A percentile compares a stretch with the other conserved stretches of the same genome.
Evolutionary conservation across 129 eudicot genomes (phyloP).

Genomic region (Logfia minima): DNA sequence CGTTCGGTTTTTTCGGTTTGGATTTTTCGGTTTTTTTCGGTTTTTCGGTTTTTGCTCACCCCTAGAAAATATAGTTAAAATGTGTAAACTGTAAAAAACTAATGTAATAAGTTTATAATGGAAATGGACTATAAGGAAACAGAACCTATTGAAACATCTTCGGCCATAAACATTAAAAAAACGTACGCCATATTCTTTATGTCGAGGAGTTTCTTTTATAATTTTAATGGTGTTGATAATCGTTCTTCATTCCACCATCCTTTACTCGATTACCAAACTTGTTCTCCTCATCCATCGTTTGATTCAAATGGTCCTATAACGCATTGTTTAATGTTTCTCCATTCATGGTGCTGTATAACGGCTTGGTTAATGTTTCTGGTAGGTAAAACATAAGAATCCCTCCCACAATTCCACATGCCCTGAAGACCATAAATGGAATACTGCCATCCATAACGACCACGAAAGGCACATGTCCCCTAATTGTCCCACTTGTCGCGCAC

Average conservation of each 20-base stretch:
- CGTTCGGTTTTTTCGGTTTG: no score
- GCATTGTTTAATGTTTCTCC: conserved; percentile 47
- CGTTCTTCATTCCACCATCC: neutral
- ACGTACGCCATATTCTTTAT: no score
- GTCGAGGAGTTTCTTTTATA: neutral
- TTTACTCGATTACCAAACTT: neutral
- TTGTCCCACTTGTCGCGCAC: conserved; percentile 66
- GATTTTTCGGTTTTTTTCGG: no score
- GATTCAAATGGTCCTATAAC: neutral
- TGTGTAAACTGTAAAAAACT: neutral
- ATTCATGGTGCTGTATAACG: conserved; percentile 73
- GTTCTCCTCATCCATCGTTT: neutral
- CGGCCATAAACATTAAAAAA: neutral
- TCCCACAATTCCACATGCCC: conserved; percentile 70
- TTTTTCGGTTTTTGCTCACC: no score
- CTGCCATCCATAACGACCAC: conserved; percentile 69
- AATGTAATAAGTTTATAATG: neutral
- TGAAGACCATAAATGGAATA: conserved; percentile 60
- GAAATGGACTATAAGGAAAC: neutral
- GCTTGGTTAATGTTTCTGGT: conserved; percentile 75
- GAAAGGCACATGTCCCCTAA: conserved; percentile 81
- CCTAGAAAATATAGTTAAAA: neutral
- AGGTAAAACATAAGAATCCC: conserved; percentile 58
- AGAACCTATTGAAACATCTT: neutral
- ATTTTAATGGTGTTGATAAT: neutral